These are phyloP conservation scores for Hondaea fermentalgiana DNA, from an alignment of 108 stramenopile species.

Conservation along the genomic window DNA sequence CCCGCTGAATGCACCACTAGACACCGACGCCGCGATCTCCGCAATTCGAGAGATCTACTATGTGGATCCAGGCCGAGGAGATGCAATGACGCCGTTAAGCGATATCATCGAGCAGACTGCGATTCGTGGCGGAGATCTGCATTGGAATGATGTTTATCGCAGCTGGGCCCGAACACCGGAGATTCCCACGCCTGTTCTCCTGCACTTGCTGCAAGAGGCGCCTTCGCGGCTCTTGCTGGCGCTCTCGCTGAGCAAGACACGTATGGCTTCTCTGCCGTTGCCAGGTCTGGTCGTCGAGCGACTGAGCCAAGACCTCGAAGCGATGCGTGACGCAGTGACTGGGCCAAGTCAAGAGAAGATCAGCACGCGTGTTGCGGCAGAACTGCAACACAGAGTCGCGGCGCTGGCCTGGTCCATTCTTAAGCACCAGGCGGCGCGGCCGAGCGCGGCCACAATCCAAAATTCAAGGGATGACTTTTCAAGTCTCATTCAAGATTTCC, in stretches of 20 bases:
- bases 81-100: neutral
- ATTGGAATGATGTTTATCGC: constrained; percentile 4
- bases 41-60: neutral
- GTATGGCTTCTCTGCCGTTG: neutral
- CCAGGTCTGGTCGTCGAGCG: neutral
- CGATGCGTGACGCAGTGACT: neutral
- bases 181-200: constrained; percentile 12
- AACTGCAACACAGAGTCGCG: neutral
- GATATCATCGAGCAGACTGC: constrained; percentile 11
- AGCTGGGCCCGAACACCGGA: constrained; percentile 16
- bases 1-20: neutral
- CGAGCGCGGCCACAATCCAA: neutral
- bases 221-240: neutral
- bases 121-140: neutral
- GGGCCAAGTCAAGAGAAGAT: neutral
- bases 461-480: neutral
- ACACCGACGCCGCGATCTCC: neutral
- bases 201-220: constrained; percentile 15
- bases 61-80: neutral
- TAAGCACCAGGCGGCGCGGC: neutral
- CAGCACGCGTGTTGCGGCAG: neutral
- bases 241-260: constrained; percentile 14
- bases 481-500: neutral
- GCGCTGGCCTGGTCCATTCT: constrained; percentile 16
- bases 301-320: constrained; percentile 1